phyloP scores from a whole-genome alignment of 768 basidiomycete species.

The Macrolepiota dolichaula region DNA sequence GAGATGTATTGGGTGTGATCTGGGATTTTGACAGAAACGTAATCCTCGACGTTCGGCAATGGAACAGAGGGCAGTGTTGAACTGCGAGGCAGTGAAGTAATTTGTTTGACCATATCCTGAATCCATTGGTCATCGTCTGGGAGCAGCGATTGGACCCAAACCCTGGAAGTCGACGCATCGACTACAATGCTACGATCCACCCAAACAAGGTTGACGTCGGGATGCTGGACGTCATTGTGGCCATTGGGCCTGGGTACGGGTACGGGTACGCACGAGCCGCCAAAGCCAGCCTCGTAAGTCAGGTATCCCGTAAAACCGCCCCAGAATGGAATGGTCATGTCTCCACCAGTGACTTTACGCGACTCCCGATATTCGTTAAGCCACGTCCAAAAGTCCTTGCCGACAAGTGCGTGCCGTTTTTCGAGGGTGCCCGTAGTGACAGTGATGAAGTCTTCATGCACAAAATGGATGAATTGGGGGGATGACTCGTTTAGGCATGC shows the following conservation, averaged over 20 bases:
- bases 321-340: constrained; percentile 69
- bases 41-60: background rate
- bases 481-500: constrained; percentile 55
- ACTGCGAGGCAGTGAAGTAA: background rate
- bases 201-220: constrained; percentile 74
- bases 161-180: constrained; percentile 45
- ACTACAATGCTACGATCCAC: constrained; percentile 77
- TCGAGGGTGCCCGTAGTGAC: constrained; percentile 35
- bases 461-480: constrained; percentile 53
- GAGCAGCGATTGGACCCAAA: constrained; percentile 67
- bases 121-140: constrained; percentile 62
- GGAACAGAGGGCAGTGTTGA: constrained; percentile 29
- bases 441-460: constrained; percentile 46
- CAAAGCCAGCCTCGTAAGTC: constrained; percentile 76
- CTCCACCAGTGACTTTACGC: constrained; percentile 44
- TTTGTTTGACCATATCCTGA: constrained; percentile 28
- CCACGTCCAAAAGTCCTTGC: constrained; percentile 72
- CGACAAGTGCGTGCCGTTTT: constrained; percentile 36
- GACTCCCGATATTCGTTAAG: constrained; percentile 61
- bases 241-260: constrained; percentile 25
- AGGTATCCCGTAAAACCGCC: constrained; percentile 77
- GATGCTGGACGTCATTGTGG: constrained; percentile 34
- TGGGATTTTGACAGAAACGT: constrained; percentile 56
- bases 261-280: constrained; percentile 45
- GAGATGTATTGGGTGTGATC: constrained; percentile 59